A percentile compares a stretch with the other conserved stretches of the same genome.
Evolutionary conservation across 75 land plant genomes (phyloP).

Genomic region (Cupressus sempervirens): DNA sequence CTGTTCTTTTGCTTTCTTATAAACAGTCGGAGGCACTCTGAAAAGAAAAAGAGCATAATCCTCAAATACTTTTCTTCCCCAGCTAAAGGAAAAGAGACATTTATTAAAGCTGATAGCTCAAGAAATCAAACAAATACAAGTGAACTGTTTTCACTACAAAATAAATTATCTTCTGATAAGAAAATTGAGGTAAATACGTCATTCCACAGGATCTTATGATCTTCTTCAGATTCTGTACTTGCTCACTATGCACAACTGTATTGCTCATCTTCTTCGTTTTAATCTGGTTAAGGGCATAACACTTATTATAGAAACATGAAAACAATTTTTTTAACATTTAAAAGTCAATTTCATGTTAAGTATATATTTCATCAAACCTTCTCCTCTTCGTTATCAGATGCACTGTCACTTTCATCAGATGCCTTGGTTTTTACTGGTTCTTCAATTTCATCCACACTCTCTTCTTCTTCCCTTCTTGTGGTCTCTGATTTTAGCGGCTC

Average conservation of each 20-base stretch:
- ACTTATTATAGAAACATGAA: not conserved
- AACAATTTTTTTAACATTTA: not conserved
- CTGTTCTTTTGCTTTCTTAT: conserved; percentile 74
- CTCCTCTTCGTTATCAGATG: conserved; percentile 26
- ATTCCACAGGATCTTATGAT: conserved; percentile 84
- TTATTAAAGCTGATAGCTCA: not conserved
- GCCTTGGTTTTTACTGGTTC: not conserved
- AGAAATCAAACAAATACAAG: conserved; percentile 2
- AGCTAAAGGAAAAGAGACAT: not conserved
- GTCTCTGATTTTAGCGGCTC: conserved; percentile 6
- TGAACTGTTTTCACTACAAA: not conserved
- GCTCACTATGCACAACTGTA: conserved; percentile 49
- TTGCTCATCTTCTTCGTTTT: conserved; percentile 40
- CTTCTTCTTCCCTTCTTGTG: conserved; percentile 11
- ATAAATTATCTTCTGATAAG: not conserved
- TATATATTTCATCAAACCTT: conserved; percentile 25
- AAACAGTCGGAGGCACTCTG: conserved; percentile 74
- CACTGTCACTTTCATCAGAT: conserved; percentile 38
- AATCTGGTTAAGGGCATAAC: not conserved
- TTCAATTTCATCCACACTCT: conserved; percentile 6
- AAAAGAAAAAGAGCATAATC: conserved; percentile 9
- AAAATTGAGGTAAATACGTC: conserved; percentile 31
- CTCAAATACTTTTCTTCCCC: not conserved
- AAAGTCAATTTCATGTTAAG: conserved; percentile 3
- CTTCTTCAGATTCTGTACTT: conserved; percentile 76